A percentile compares a stretch with the other conserved stretches of the same genome.
phyloP scores from a whole-genome alignment of 2,329 filamentous ascomycete genomes.

The Alternaria alternata region DNA sequence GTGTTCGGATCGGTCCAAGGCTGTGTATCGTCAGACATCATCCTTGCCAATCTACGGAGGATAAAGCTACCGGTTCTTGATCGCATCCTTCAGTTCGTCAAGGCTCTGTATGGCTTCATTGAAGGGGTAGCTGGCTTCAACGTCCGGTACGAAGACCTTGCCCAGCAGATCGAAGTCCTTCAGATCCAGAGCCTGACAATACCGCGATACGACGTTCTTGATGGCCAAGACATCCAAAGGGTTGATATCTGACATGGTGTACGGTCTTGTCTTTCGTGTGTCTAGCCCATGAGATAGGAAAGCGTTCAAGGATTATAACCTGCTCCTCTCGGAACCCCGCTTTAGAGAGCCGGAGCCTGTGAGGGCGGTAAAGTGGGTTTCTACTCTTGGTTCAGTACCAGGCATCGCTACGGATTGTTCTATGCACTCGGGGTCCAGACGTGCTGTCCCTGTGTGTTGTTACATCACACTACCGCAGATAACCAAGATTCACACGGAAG shows the following conservation, averaged over 20 bases:
- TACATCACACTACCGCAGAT: not conserved
- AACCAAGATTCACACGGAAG: not conserved
- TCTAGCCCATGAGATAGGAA: not conserved
- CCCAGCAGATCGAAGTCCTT: slow-evolving; percentile 51
- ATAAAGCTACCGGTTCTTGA: slow-evolving; percentile 41
- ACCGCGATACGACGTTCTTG: slow-evolving; percentile 53
- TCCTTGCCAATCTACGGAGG: not conserved
- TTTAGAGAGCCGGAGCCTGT: slow-evolving; percentile 6
- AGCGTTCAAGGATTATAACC: slow-evolving; percentile 9
- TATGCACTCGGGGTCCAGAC: not conserved
- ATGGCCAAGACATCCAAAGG: slow-evolving; percentile 49
- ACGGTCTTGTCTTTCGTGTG: not conserved
- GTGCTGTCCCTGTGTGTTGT: not conserved
- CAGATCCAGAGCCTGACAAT: slow-evolving; percentile 56
- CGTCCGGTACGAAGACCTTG: slow-evolving; percentile 53
- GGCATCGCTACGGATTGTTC: not conserved
- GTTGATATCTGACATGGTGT: slow-evolving; percentile 27
- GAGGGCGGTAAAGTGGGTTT: not conserved
- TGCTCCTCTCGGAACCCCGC: slow-evolving; percentile 16
- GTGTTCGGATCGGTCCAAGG: slow-evolving; percentile 51
- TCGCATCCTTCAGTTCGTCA: slow-evolving; percentile 42
- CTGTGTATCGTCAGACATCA: slow-evolving; percentile 27
- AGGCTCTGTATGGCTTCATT: slow-evolving; percentile 45
- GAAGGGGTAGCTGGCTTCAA: slow-evolving; percentile 53
- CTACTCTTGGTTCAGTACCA: not conserved